A percentile compares a stretch with the other conserved stretches of the same genome.
These are phyloP conservation scores for Solanum dulcamara DNA, from an alignment of 257 asterid genomes.

Conservation along the genomic window DNA sequence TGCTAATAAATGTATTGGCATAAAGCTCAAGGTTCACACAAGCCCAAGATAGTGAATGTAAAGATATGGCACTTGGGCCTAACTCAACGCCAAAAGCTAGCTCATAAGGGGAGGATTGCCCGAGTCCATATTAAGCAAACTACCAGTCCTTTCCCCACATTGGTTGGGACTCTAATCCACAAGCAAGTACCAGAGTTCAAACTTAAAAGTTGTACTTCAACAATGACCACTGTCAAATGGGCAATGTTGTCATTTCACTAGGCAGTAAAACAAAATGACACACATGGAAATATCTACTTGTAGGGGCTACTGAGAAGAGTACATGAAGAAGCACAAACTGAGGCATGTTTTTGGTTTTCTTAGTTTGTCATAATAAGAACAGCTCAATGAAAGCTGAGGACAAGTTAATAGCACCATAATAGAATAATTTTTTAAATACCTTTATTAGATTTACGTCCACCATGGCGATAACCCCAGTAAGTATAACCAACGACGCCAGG, in stretches of 20 bases:
- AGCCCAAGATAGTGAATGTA: background rate
- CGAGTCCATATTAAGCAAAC: background rate
- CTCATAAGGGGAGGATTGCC: background rate
- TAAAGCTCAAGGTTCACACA: background rate
- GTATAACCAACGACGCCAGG: slow-evolving; percentile 88
- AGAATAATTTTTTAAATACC: slow-evolving; percentile 22
- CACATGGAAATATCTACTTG: background rate
- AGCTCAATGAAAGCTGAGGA: background rate
- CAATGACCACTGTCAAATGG: background rate
- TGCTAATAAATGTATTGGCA: background rate
- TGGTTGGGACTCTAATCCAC: background rate
- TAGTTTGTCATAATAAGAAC: background rate
- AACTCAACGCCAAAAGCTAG: background rate
- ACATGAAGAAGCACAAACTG: background rate
- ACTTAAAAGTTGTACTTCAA: background rate
- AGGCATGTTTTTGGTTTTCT: background rate
- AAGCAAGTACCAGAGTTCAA: background rate
- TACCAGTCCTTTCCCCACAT: background rate
- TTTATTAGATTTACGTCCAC: slow-evolving; percentile 71
- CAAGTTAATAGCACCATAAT: background rate
- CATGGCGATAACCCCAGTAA: slow-evolving; percentile 94
- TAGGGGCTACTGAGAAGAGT: background rate
- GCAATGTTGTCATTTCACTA: background rate
- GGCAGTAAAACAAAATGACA: background rate
- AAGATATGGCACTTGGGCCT: background rate